These are phyloP conservation scores for Saitozyma podzolica DNA, from an alignment of 768 basidiomycete species.

Conservation along the genomic window DNA sequence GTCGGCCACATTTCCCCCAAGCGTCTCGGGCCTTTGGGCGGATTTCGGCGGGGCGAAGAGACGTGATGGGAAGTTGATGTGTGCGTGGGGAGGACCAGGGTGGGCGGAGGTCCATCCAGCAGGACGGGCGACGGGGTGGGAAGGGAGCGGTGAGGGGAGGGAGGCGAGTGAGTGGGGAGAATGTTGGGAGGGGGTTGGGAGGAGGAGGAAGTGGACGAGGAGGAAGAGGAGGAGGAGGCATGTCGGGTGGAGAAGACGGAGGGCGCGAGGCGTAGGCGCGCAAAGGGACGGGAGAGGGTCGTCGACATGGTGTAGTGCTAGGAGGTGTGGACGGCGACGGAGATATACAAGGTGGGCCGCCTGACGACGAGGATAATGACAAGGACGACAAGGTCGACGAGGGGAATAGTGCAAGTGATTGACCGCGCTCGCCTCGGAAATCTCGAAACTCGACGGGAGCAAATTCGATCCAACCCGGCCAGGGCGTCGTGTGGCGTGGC, in stretches of 20 bases:
- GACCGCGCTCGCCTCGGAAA: background rate
- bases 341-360: background rate
- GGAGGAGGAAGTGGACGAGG: constrained; percentile 10
- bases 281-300: constrained; percentile 5
- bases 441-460: background rate
- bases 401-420: no score
- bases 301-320: constrained; percentile 1
- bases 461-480: background rate
- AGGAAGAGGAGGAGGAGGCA: constrained; percentile 13
- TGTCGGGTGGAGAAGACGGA: constrained; percentile 5
- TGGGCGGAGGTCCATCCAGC: constrained; percentile 13
- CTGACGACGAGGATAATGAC: background rate
- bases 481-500: background rate
- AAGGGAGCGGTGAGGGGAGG: constrained; percentile 2
- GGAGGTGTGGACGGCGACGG: background rate
- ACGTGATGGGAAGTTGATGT: constrained; percentile 40
- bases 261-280: constrained; percentile 6
- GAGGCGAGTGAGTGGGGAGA: no score
- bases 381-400: no score
- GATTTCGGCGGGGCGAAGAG: constrained; percentile 21
- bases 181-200: background rate
- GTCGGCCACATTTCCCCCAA: constrained; percentile 18
- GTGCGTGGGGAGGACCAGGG: constrained; percentile 26
- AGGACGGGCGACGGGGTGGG: constrained; percentile 20
- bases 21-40: constrained; percentile 17